Conservation (phyloP, 169 alveolate genomes). For the Perkinsus marinus region DNA sequence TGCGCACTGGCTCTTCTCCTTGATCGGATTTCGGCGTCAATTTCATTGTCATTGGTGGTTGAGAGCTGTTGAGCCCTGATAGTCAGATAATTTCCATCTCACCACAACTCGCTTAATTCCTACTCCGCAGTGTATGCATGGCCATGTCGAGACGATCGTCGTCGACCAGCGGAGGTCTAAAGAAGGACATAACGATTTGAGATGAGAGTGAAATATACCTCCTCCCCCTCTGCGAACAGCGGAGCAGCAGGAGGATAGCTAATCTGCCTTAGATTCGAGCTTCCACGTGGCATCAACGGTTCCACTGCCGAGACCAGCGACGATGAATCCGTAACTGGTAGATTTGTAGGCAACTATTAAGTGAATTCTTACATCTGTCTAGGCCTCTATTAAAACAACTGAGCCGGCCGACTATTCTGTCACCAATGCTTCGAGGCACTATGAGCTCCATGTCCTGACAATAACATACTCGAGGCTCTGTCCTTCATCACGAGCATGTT, state of each 20-base stretch:
- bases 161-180: background rate
- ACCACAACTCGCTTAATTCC: background rate
- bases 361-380: background rate
- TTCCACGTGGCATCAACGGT: background rate
- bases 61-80: background rate
- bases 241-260: background rate
- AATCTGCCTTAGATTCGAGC: background rate
- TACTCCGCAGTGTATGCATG: background rate
- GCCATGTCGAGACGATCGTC: background rate
- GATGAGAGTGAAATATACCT: background rate
- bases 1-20: background rate
- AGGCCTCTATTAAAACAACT: background rate
- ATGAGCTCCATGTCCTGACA: background rate
- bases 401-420: background rate
- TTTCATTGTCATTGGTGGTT: background rate
- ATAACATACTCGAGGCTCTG: background rate
- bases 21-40: background rate
- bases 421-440: background rate
- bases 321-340: background rate
- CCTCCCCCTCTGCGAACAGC: background rate
- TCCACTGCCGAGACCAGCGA: background rate
- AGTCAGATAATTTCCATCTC: too few relatives aligned
- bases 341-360: background rate
- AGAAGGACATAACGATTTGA: background rate
- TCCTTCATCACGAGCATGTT: background rate